phyloP scores from a whole-genome alignment of 192 early-diverging fungal genomes.

The Gonapodya sp. region DNA sequence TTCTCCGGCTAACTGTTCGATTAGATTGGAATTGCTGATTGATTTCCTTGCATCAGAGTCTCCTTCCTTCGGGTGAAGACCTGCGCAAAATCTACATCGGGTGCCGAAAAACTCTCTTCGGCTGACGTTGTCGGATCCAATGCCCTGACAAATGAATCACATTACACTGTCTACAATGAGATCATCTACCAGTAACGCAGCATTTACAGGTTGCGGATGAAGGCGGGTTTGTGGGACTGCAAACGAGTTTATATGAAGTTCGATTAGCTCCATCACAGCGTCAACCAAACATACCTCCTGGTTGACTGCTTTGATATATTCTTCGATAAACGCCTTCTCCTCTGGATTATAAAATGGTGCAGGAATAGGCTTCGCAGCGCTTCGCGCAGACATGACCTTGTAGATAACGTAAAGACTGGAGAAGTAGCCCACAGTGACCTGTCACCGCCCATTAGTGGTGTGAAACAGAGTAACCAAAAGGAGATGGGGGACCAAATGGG shows the following conservation, averaged over 20 bases:
- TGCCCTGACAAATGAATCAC: background rate
- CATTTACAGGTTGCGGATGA: background rate
- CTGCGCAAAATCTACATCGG: background rate
- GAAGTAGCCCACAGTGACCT: background rate
- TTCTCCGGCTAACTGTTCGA: background rate
- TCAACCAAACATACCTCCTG: background rate
- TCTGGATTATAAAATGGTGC: background rate
- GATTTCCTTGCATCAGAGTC: background rate
- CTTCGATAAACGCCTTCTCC: constrained; percentile 10
- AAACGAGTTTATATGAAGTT: background rate
- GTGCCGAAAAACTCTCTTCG: background rate
- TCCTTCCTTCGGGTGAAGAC: background rate
- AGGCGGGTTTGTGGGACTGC: background rate
- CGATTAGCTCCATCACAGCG: background rate
- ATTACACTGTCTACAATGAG: background rate
- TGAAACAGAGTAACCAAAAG: background rate
- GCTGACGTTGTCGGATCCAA: background rate
- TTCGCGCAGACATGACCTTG: background rate
- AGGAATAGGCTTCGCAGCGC: constrained; percentile 6
- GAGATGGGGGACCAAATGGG: background rate
- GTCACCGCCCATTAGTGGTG: too few species aligned
- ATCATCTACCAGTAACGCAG: background rate
- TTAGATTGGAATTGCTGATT: background rate
- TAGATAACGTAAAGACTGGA: background rate
- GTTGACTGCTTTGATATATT: constrained; percentile 1